phyloP scores from a whole-genome alignment of 352 stramenopile species.

The Nothophytophthora sp. region DNA sequence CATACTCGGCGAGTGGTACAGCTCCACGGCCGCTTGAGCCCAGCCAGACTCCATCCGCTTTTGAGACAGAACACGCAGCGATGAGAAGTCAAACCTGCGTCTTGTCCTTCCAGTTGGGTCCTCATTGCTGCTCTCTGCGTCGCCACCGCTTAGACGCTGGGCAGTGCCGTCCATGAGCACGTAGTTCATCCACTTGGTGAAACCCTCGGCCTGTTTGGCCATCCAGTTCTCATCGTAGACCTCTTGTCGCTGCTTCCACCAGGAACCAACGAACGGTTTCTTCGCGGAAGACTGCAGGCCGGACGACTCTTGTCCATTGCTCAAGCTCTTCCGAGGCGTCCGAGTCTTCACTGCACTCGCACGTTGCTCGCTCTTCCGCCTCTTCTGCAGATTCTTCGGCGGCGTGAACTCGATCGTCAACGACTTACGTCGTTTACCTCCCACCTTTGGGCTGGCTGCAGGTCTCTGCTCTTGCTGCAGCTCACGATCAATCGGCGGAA shows the following conservation, averaged over 20 bases:
- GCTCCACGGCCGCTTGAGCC: slow-evolving; percentile 49
- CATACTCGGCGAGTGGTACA: slow-evolving; percentile 60
- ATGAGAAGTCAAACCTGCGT: slow-evolving; percentile 60
- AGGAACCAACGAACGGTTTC: slow-evolving; percentile 45
- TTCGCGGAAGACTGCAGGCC: slow-evolving; percentile 1
- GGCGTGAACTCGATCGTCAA: slow-evolving; percentile 49
- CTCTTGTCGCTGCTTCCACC: slow-evolving; percentile 76
- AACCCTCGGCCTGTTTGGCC: slow-evolving; percentile 74
- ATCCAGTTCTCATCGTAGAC: slow-evolving; percentile 82
- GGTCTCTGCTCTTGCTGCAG: slow-evolving; percentile 19
- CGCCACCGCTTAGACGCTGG: slow-evolving; percentile 27
- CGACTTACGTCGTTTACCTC: slow-evolving; percentile 37
- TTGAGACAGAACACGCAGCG: slow-evolving; percentile 66
- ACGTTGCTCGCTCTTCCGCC: slow-evolving; percentile 21
- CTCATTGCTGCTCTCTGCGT: slow-evolving; percentile 16
- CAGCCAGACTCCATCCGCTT: slow-evolving; percentile 76
- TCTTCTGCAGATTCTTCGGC: slow-evolving; percentile 26
- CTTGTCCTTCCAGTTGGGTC: slow-evolving; percentile 7
- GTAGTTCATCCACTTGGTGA: slow-evolving; percentile 90
- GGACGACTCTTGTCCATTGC: neutral
- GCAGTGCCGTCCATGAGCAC: slow-evolving; percentile 64
- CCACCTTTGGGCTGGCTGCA: slow-evolving; percentile 13
- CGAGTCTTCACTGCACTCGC: slow-evolving; percentile 4
- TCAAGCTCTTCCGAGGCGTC: slow-evolving; percentile 9
- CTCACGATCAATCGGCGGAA: slow-evolving; percentile 7